These are phyloP conservation scores for Talaromyces nanjingensis DNA, from an alignment of 495 filamentous ascomycete genomes.

Conservation along the genomic window DNA sequence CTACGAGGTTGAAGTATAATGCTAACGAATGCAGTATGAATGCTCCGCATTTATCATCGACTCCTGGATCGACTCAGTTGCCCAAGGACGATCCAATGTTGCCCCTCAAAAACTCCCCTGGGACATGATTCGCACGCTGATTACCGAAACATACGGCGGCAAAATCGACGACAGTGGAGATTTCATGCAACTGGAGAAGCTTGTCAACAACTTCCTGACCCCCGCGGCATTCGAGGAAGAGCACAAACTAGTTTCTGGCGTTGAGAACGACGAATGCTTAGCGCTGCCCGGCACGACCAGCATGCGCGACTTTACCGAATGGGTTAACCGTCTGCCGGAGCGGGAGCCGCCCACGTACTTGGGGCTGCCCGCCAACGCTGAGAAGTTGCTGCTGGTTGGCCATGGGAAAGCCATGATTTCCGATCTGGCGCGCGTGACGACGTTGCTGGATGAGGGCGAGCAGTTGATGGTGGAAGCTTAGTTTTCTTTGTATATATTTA, in stretches of 20 bases:
- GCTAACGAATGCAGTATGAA: constrained; percentile 64
- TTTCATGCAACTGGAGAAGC: constrained; percentile 58
- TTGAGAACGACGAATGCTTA: constrained; percentile 55
- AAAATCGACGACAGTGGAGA: constrained; percentile 95
- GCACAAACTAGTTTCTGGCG: constrained; percentile 73
- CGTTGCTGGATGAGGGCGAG: constrained; percentile 89
- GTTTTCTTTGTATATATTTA: constrained; percentile 1
- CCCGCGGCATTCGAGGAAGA: constrained; percentile 85
- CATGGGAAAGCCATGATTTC: constrained; percentile 79
- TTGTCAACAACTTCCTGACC: constrained; percentile 74
- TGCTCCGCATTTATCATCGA: constrained; percentile 95
- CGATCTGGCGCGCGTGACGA: constrained; percentile 75
- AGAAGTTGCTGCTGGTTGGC: constrained; percentile 89
- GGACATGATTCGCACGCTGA: constrained; percentile 90
- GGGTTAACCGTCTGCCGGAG: constrained; percentile 90
- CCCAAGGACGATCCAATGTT: constrained; percentile 80
- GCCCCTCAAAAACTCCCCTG: constrained; percentile 91
- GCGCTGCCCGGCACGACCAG: constrained; percentile 71
- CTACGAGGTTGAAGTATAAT: constrained; percentile 15
- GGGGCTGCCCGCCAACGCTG: constrained; percentile 92
- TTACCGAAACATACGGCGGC: constrained; percentile 92
- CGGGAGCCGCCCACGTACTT: constrained; percentile 94
- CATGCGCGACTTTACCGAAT: constrained; percentile 79
- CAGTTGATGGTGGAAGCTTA: constrained; percentile 70
- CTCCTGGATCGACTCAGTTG: constrained; percentile 80